Conservation (phyloP, 1,284 basidiomycete species). For the Termitomyces sp. region DNA sequence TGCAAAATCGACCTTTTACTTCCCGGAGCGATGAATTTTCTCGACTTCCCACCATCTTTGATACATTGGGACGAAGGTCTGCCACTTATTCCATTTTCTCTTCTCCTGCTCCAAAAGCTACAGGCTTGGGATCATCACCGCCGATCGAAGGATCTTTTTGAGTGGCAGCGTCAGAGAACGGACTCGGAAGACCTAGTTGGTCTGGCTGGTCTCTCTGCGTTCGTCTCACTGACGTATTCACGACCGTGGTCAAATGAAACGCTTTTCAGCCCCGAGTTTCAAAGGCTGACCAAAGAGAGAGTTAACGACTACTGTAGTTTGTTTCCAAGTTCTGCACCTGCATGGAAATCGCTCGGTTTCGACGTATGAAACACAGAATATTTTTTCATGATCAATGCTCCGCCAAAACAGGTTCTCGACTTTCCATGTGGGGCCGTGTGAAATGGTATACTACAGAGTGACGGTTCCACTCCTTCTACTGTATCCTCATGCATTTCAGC, state of each 20-base stretch:
- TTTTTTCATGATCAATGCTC: background rate
- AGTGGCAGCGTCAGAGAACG: constrained; percentile 12
- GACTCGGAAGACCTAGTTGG: constrained; percentile 13
- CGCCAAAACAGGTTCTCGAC: background rate
- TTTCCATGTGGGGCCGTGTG: too few relatives aligned
- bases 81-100: constrained; percentile 22
- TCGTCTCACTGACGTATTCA: constrained; percentile 1
- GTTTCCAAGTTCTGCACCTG: constrained; percentile 2
- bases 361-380: background rate
- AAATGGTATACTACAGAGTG: background rate
- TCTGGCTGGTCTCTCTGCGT: constrained; percentile 6
- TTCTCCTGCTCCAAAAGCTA: constrained; percentile 26
- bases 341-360: constrained; percentile 6
- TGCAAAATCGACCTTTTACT: constrained; percentile 27
- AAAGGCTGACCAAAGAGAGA: background rate
- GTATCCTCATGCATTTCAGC: background rate
- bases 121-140: constrained; percentile 26
- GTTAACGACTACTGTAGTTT: constrained; percentile 1
- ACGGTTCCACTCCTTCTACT: background rate
- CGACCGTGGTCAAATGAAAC: constrained; percentile 10
- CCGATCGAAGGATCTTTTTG: constrained; percentile 16
- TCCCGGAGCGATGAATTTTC: constrained; percentile 24
- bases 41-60: constrained; percentile 11
- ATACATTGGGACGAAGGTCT: constrained; percentile 19
- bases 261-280: constrained; percentile 7